Conservation (phyloP, 2,329 filamentous ascomycete genomes). For the Neofusicoccum sp. region DNA sequence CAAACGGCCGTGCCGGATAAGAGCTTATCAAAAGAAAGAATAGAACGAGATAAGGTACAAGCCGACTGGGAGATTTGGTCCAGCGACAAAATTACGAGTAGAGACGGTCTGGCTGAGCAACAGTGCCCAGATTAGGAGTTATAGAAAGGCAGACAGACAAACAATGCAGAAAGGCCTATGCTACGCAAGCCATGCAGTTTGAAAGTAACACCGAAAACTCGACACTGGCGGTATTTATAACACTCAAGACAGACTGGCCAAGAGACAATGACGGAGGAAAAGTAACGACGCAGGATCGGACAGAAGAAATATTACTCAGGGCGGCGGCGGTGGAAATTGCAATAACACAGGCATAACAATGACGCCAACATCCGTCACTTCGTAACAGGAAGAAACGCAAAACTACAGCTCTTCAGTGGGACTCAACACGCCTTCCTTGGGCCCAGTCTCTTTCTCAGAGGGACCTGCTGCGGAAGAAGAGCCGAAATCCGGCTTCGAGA, state of each 20-base stretch:
- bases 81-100: not conserved
- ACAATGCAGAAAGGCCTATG: constrained; percentile 7
- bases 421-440: constrained; percentile 27
- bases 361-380: constrained; percentile 1
- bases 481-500: constrained; percentile 31
- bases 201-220: not conserved
- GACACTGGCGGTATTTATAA: not conserved
- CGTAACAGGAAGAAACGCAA: not conserved
- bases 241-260: not conserved
- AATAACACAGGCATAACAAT: not conserved
- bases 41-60: not conserved
- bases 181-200: constrained; percentile 15
- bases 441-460: not conserved
- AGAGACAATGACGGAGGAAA: not conserved
- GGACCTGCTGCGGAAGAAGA: not conserved
- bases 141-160: not conserved
- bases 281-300: not conserved
- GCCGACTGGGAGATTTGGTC: not conserved
- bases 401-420: constrained; percentile 22
- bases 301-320: constrained; percentile 15
- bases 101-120: not conserved
- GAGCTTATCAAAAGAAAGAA: not conserved
- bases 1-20: not conserved
- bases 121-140: not conserved
- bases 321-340: not conserved